These are phyloP conservation scores for Candida krabiensis DNA, from an alignment of 805 yeast species.

Conservation along the genomic window DNA sequence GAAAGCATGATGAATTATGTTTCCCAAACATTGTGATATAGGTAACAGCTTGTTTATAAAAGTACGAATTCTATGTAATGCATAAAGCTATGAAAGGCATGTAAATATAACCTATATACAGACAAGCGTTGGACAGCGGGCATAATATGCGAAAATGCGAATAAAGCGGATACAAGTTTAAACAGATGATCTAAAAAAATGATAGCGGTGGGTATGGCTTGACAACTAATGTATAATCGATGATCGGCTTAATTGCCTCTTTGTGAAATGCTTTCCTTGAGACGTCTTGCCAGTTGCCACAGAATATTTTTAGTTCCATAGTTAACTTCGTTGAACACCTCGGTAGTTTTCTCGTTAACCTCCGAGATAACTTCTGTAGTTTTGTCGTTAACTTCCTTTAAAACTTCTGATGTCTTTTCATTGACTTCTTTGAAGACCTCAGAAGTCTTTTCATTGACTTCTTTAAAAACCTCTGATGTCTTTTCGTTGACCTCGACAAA, in stretches of 20 bases:
- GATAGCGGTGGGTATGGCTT: too few species aligned
- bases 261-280: slow-evolving; percentile 8
- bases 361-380: slow-evolving; percentile 18
- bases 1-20: slow-evolving; percentile 3
- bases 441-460: slow-evolving; percentile 25
- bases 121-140: too few species aligned
- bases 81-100: too few species aligned
- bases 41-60: too few species aligned
- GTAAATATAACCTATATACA: too few species aligned
- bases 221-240: too few species aligned
- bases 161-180: too few species aligned
- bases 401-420: slow-evolving; percentile 17
- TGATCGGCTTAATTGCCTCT: too few species aligned
- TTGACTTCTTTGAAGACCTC: slow-evolving; percentile 27
- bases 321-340: slow-evolving; percentile 14
- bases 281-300: background rate
- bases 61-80: too few species aligned
- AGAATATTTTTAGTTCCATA: slow-evolving; percentile 14
- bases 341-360: slow-evolving; percentile 17
- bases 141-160: too few species aligned
- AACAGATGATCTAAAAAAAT: too few species aligned
- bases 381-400: slow-evolving; percentile 21
- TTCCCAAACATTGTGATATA: too few species aligned
- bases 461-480: slow-evolving; percentile 24
- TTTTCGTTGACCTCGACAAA: slow-evolving; percentile 26